Conservation (phyloP, 495 filamentous ascomycete genomes). For the Trichoderma asperelloides region DNA sequence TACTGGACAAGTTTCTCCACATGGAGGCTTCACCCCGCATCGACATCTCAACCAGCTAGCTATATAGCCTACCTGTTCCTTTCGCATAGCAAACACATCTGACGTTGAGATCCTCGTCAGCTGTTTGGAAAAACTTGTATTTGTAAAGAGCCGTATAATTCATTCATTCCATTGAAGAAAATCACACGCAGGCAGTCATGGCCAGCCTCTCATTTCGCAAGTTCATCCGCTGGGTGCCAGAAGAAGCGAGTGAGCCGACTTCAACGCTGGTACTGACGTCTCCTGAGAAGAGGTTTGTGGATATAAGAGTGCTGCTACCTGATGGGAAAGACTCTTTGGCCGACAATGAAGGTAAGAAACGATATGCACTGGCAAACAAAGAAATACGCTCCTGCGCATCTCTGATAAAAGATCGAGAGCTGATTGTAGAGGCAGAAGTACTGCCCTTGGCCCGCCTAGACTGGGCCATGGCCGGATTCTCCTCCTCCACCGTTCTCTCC, state of each 20-base stretch:
- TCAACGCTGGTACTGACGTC: constrained; percentile 42
- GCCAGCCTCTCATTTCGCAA: constrained; percentile 31
- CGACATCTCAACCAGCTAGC: not conserved
- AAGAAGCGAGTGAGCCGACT: constrained; percentile 30
- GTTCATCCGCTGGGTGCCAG: constrained; percentile 36
- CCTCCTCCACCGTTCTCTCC: constrained; percentile 13
- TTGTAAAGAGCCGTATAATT: not conserved
- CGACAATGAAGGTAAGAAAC: not conserved
- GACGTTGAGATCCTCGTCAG: no score
- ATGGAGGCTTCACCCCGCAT: not conserved
- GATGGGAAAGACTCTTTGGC: not conserved
- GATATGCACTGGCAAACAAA: no score
- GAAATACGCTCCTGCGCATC: no score
- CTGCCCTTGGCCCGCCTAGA: constrained; percentile 21
- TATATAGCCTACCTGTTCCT: not conserved
- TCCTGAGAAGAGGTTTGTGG: constrained; percentile 37
- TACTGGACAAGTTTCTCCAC: not conserved
- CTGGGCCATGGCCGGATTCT: constrained; percentile 50
- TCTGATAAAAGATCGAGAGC: not conserved
- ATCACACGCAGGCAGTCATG: constrained; percentile 12
- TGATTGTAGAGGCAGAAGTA: not conserved
- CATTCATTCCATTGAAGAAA: not conserved
- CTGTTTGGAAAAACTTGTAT: not conserved
- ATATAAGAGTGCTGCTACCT: constrained; percentile 32
- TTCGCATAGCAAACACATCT: no score